Evolutionary conservation across 1,139 yeast species (phyloP).

Genomic region (Magnusiomyces ingens): DNA sequence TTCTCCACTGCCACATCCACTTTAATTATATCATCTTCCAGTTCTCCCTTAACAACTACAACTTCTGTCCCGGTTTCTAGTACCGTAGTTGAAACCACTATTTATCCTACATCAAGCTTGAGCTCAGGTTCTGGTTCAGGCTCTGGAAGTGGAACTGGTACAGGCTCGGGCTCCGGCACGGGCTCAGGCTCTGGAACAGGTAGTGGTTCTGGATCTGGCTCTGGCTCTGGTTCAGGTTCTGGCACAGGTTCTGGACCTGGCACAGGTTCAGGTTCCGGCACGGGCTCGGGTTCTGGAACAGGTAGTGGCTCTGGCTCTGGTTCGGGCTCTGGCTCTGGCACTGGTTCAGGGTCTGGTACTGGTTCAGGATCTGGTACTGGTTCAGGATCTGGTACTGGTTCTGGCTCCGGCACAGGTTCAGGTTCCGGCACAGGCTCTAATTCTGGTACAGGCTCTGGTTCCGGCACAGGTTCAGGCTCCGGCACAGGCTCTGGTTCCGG

Average conservation of each 20-base stretch:
- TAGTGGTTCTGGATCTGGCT: slow-evolving; percentile 1
- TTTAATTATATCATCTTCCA: too few relatives aligned
- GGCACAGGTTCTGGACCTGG: not conserved
- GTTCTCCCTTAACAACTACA: too few relatives aligned
- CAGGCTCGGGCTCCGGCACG: slow-evolving; percentile 1
- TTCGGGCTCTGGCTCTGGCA: slow-evolving; percentile 1
- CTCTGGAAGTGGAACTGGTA: not conserved
- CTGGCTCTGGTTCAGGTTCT: slow-evolving; percentile 3
- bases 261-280: not conserved
- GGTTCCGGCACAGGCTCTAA: not conserved
- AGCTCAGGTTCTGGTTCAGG: not conserved
- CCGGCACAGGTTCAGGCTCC: slow-evolving; percentile 3
- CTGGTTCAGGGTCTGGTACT: slow-evolving; percentile 1
- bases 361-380: slow-evolving; percentile 3
- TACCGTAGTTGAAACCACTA: too few relatives aligned
- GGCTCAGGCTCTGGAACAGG: slow-evolving; percentile 1
- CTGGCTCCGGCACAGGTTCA: slow-evolving; percentile 1
- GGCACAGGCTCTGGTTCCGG: slow-evolving; percentile 5
- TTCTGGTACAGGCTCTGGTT: not conserved
- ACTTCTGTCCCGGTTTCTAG: too few relatives aligned
- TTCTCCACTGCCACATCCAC: too few relatives aligned
- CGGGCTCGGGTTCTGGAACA: not conserved
- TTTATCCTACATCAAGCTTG: too few relatives aligned
- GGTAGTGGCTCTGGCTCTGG: not conserved
- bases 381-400: not conserved